Percentiles rank a stretch among this genome's conserved stretches.
These are phyloP conservation scores for Tolypocladium nubicola DNA, from an alignment of 2,329 filamentous ascomycete genomes.

Conservation along the genomic window DNA sequence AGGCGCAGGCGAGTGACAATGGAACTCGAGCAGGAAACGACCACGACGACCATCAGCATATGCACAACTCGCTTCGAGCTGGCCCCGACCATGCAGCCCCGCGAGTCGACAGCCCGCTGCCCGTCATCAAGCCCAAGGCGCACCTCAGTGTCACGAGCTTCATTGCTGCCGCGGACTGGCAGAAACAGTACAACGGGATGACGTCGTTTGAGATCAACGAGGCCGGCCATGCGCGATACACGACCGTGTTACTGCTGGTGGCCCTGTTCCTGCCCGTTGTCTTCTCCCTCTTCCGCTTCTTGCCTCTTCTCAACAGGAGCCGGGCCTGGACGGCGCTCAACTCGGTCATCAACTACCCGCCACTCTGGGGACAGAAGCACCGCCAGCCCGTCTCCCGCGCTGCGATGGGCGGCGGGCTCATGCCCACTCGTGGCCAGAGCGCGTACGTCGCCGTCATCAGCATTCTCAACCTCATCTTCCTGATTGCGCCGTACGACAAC, in stretches of 20 bases:
- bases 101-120: neutral
- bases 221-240: neutral
- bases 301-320: neutral
- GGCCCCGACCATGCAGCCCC: neutral
- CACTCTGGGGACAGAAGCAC: neutral
- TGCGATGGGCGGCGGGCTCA: neutral
- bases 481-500: neutral
- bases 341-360: neutral
- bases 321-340: neutral
- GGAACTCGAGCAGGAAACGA: neutral
- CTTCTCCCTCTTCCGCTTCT: neutral
- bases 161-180: neutral
- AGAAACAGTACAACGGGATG: neutral
- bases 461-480: neutral
- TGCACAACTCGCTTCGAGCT: neutral
- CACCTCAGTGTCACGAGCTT: neutral
- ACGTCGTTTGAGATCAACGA: neutral
- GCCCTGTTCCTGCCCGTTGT: neutral
- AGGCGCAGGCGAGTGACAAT: neutral
- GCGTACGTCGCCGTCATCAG: neutral
- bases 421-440: neutral
- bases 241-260: neutral
- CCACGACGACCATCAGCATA: neutral
- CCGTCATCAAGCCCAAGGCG: neutral
- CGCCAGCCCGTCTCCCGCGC: neutral